Base-by-base conservation (phyloP, 108 stramenopile genomes). In the Fragilariopsis cylindrus region DNA sequence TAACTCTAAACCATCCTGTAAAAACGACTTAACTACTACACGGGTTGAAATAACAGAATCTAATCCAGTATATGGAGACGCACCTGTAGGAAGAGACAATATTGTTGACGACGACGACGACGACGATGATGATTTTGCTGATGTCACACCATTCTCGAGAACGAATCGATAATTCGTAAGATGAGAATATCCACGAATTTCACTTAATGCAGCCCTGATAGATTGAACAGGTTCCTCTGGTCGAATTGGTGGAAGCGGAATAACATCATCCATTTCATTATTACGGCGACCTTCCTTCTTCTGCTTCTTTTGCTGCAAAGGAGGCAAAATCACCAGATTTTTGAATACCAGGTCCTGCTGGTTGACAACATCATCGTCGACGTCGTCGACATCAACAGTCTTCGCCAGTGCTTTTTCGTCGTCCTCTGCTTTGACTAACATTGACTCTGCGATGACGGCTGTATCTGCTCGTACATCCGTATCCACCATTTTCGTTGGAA, bases 181-280 rank as follows among this genome's bases (percentile, higher is more conserved):
- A 65, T 94, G 93, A 19, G 89, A 88, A 70, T 74, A 89, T 11
- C 87, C 88, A 48, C 80, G 45, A 8, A 95, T 79, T 67, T 95
- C 94, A 7, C 72, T 46, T 8, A 95, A 60, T 13, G 91, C 91
- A 41, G 66, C 81, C n/a, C 90, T 84, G 55, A 95, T 70, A 2
- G 88, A 84, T 8, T 81, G 76, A 8, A 95, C 91, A 3, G 89
- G 87, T 74, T 95, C 94, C 54, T 91, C 90, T 18, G 82, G 50
- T 56, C 89, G 89, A 66, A 95, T 79, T n/a, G 91, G 91, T 47
- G 94, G 94, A 11, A 95, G 81, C 8, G 82, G 75, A 52, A 94
- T 53, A 4, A 71, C 68, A 71, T 77, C 55, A 57, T 12, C 45
- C 53, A 48, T 13, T n/a, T 70, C 78, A 12, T 53, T 39, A 11